Conservation (phyloP, 2,329 filamentous ascomycete genomes). For the Didymella exigua region DNA sequence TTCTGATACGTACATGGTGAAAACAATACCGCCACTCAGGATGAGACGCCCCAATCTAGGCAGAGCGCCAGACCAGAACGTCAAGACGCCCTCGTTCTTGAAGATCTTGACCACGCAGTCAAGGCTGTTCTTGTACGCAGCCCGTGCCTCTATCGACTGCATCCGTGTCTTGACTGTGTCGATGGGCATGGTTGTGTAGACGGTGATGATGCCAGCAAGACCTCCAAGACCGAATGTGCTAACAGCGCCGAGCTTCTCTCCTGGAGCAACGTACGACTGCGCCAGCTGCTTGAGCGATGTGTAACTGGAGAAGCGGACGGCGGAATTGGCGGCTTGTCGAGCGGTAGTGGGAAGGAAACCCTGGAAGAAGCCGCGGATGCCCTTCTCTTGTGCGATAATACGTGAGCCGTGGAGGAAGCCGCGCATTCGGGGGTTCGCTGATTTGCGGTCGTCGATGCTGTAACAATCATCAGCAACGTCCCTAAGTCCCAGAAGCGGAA, state of each 20-base stretch:
- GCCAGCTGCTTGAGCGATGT: constrained; percentile 89
- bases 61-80: constrained; percentile 92
- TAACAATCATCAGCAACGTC: not conserved
- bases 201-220: constrained; percentile 86
- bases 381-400: constrained; percentile 86
- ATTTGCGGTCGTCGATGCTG: constrained; percentile 93
- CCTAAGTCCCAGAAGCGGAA: not conserved
- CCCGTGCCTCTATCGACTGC: constrained; percentile 89
- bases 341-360: constrained; percentile 95
- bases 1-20: constrained; percentile 83
- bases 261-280: constrained; percentile 88
- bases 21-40: constrained; percentile 94
- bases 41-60: constrained; percentile 84
- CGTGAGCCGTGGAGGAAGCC: constrained; percentile 90
- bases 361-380: constrained; percentile 92
- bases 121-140: constrained; percentile 84
- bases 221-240: constrained; percentile 92
- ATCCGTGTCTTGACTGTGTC: constrained; percentile 97
- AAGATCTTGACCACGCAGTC: constrained; percentile 83
- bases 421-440: constrained; percentile 79
- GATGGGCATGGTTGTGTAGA: constrained; percentile 72
- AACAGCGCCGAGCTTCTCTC: constrained; percentile 87
- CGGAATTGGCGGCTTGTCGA: constrained; percentile 91
- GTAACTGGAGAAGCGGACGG: constrained; percentile 88
- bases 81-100: constrained; percentile 84